Percentiles rank a stretch among this genome's conserved stretches.
phyloP scores from a whole-genome alignment of 495 filamentous ascomycete species.

The Neurospora sp. region DNA sequence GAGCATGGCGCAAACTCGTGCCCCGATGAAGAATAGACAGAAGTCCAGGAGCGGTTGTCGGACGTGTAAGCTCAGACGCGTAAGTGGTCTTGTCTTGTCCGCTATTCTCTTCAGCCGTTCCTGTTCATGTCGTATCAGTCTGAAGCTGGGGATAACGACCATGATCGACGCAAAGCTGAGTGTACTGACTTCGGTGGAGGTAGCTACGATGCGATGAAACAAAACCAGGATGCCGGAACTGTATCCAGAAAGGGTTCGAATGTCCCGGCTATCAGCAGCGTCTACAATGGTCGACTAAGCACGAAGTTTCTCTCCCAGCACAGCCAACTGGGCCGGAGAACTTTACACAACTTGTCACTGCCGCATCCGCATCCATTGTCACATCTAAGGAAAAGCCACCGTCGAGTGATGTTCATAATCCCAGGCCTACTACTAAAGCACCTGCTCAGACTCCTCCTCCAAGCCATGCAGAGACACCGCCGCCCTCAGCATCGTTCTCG shows the following conservation, averaged over 20 bases:
- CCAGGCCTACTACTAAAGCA: background rate
- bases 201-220: constrained; percentile 25
- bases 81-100: constrained; percentile 8
- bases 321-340: constrained; percentile 17
- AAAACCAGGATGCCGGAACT: constrained; percentile 22
- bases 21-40: constrained; percentile 24
- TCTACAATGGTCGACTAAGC: constrained; percentile 27
- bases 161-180: background rate
- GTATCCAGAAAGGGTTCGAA: constrained; percentile 18
- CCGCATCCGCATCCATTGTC: constrained; percentile 21
- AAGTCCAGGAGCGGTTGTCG: constrained; percentile 25
- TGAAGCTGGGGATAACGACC: background rate
- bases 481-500: constrained; percentile 2
- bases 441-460: background rate
- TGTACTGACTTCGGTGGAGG: background rate
- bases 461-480: background rate
- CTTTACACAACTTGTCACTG: constrained; percentile 22
- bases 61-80: constrained; percentile 23
- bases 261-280: constrained; percentile 28
- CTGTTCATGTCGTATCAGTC: background rate
- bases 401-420: background rate
- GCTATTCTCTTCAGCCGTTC: background rate
- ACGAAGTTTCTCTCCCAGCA: constrained; percentile 13
- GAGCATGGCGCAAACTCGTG: background rate
- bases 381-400: background rate